phyloP scores from a whole-genome alignment of 805 yeast species.

The Jamesozyma piceae region DNA sequence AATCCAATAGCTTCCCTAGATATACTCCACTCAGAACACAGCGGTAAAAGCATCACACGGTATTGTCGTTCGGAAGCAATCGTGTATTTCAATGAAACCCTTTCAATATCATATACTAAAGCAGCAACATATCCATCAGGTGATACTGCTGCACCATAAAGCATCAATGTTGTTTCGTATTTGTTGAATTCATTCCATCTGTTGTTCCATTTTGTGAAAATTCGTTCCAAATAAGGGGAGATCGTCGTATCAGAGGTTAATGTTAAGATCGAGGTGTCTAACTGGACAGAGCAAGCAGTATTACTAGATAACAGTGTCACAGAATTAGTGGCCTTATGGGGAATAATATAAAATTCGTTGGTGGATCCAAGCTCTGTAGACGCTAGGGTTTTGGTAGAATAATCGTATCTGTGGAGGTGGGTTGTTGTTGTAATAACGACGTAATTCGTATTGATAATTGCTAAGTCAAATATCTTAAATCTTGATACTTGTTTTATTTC shows the following conservation, averaged over 20 bases:
- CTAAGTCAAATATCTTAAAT: constrained; percentile 17
- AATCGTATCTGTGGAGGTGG: constrained; percentile 9
- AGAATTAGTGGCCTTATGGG: constrained; percentile 7
- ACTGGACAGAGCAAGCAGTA: constrained; percentile 11
- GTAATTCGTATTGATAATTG: constrained; percentile 6
- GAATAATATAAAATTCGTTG: constrained; percentile 17
- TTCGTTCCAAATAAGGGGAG: constrained; percentile 21
- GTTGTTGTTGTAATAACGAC: constrained; percentile 14
- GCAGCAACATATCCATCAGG: constrained; percentile 26
- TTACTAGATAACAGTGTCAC: constrained; percentile 16
- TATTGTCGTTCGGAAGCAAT: constrained; percentile 23
- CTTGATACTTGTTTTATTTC: constrained; percentile 8
- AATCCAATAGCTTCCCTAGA: constrained; percentile 21
- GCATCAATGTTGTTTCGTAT: constrained; percentile 20
- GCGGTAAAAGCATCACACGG: constrained; percentile 21
- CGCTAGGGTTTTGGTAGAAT: not conserved
- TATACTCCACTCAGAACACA: constrained; percentile 22
- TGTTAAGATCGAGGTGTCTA: constrained; percentile 8
- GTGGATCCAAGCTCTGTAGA: constrained; percentile 5
- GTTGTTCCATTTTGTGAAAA: constrained; percentile 24
- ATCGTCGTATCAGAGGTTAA: constrained; percentile 14
- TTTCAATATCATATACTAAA: constrained; percentile 21
- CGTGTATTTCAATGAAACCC: constrained; percentile 22
- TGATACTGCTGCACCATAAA: constrained; percentile 24
- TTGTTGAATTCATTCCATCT: constrained; percentile 20